A percentile compares a stretch with the other conserved stretches of the same genome.
These are phyloP conservation scores for Rhynchospora pubera DNA, from an alignment of 176 grass and related monocot genomes.

Conservation along the genomic window DNA sequence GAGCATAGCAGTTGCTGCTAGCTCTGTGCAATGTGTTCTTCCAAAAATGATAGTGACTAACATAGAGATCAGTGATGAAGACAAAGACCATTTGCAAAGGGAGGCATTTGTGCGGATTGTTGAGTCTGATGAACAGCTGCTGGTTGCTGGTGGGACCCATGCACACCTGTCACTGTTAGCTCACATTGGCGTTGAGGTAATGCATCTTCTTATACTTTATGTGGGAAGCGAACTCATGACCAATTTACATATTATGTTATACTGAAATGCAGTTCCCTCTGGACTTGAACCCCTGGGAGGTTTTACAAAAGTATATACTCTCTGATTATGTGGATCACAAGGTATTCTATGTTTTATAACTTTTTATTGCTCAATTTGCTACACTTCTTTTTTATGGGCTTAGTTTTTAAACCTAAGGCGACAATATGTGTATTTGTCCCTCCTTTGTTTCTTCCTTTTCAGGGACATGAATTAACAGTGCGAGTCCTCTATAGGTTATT, in stretches of 20 bases:
- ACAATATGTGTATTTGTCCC: constrained; percentile 30
- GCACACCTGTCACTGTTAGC: constrained; percentile 62
- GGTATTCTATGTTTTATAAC: constrained; percentile 33
- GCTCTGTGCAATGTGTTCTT: constrained; percentile 56
- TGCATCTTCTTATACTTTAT: constrained; percentile 15
- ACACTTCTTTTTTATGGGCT: not conserved
- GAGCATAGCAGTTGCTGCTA: constrained; percentile 46
- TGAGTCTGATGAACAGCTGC: constrained; percentile 55
- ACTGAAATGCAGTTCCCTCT: constrained; percentile 74
- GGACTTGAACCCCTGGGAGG: constrained; percentile 78
- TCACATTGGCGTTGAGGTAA: constrained; percentile 92
- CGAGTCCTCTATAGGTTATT: constrained; percentile 90
- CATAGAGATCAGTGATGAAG: constrained; percentile 65
- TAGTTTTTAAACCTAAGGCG: not conserved
- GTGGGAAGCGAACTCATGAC: not conserved
- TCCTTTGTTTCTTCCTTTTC: constrained; percentile 39
- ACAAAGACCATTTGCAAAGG: constrained; percentile 81
- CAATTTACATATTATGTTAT: constrained; percentile 16
- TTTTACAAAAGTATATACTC: constrained; percentile 71
- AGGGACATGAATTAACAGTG: constrained; percentile 96
- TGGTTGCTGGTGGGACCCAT: constrained; percentile 48
- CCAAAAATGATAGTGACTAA: constrained; percentile 78
- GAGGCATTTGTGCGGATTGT: constrained; percentile 76
- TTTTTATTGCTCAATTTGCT: constrained; percentile 13
- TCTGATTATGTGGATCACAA: constrained; percentile 80